Base-by-base conservation (phyloP, 192 early-diverging fungal genomes). In the Podochytrium sp. region DNA sequence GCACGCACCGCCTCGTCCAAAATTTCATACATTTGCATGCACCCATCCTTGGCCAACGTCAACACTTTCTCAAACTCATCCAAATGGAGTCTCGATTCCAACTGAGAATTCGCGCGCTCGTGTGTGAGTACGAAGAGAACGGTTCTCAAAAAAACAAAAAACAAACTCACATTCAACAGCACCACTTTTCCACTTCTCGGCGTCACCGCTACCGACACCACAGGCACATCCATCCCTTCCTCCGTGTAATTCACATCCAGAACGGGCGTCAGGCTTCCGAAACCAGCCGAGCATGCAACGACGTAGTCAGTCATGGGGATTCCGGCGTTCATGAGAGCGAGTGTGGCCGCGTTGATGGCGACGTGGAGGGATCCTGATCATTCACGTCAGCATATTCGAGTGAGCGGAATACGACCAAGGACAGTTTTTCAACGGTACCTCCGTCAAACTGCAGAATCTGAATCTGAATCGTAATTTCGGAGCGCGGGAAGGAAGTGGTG, bases 371-470 rank as follows among this genome's bases (percentile, higher is more conserved):
- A 64, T 2, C 82, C 76, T 78, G 91, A n/a, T n/a, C n/a, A n/a
- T n/a, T n/a, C n/a, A n/a, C n/a, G n/a, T n/a, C n/a, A n/a, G n/a
- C n/a, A n/a, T n/a, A n/a, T n/a, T n/a, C n/a, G n/a, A n/a, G n/a
- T n/a, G n/a, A n/a, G n/a, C n/a, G n/a, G n/a, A n/a, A n/a, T n/a
- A n/a, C n/a, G n/a, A n/a, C n/a, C n/a, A n/a, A n/a, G n/a, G n/a
- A n/a, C n/a, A n/a, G n/a, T n/a, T n/a, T n/a, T n/a, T n/a, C n/a
- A n/a, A n/a, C n/a, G n/a, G 41, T 83, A 61, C 94, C 96, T 42
- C 97, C 97, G 70, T 99, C 97, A 65, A 91, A 86, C 76, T 99
- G 97, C 69, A 99, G 82, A 18, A 98, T 78, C 75, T 99, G 96
- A 32, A 98, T 74, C 72, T 92, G 94, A 42, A 99, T 92, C 53